Percentiles rank a stretch among this genome's conserved stretches.
Conservation (phyloP, 495 filamentous ascomycete species). For the Saxophila tyrrhenica region DNA sequence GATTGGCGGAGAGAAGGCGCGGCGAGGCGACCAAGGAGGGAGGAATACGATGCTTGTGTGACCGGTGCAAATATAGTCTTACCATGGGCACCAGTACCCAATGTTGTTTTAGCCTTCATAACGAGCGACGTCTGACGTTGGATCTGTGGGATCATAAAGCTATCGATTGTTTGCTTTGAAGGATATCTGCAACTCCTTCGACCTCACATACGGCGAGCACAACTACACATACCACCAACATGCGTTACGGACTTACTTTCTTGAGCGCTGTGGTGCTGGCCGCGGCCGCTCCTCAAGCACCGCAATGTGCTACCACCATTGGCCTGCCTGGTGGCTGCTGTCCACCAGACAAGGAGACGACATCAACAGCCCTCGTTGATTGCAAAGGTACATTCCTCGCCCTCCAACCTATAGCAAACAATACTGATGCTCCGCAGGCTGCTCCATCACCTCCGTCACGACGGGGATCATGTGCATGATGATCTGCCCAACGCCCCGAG, state of each 20-base stretch:
- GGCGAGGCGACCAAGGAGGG: background rate
- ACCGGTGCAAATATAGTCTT: background rate
- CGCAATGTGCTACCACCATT: background rate
- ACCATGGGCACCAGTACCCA: background rate
- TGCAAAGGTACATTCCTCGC: background rate
- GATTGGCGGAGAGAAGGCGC: background rate
- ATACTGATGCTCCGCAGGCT: background rate
- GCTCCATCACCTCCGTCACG: background rate
- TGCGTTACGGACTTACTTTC: background rate
- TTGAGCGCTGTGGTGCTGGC: background rate
- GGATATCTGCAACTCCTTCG: too few relatives aligned
- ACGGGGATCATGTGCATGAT: background rate
- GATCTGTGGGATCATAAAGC: too few relatives aligned
- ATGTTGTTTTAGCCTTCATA: background rate
- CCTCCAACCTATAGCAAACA: background rate
- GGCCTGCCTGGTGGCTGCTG: background rate
- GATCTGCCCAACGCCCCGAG: background rate
- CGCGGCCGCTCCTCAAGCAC: background rate
- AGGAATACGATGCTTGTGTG: background rate
- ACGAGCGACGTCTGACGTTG: too few relatives aligned
- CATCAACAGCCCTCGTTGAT: background rate
- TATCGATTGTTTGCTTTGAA: too few relatives aligned
- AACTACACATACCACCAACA: background rate
- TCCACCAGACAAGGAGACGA: background rate
- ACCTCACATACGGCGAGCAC: too few relatives aligned